Base-by-base conservation (phyloP, 768 basidiomycete species). In the Boletus tomentosulus region DNA sequence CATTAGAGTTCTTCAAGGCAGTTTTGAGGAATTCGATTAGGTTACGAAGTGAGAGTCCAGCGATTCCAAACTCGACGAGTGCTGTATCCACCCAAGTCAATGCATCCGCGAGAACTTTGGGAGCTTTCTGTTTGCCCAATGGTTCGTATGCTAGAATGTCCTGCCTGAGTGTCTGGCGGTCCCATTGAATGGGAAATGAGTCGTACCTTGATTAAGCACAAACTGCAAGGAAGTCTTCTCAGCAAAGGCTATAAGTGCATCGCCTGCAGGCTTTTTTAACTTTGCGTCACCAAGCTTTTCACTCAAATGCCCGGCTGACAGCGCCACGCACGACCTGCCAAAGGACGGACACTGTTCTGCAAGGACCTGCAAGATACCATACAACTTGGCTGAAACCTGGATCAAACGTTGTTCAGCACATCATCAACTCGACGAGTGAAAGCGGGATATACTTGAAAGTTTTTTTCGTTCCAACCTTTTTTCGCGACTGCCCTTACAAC, bases 381-480 rank as follows among this genome's bases (percentile, higher is more conserved):
- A 98, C 47, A 98, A 69, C 70, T 95, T 98, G 15, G 86, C 77
- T 6, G 91, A 94, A 44, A 99, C 95, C 94, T 98, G 50, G 25
- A 48, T 30, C 34, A 43, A 19, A 27, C 1, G 53, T 41, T 11
- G 43, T 61, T 65, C 27, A 62, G 55, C 43, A n/a, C 5, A 53
- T 35, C 19, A 16, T 42, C n/a, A 39, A 47, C 12, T 28, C 24
- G 30, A 6, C 27, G 13, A 31, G 6, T 1, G 48, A 41, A 51
- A 28, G 22, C 5, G 24, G 63, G 71, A 46, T 28, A 52, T 55
- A 89, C 95, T 76, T 99, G 96, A 61, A 99, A 99, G 64, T 98
- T 99, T 77, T 97, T 98, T 74, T 99, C 97, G n/a, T 78, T 81
- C 94, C 93, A 98, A 3, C 95, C 93, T 58, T 90, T 92, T 77